Percentiles rank a stretch among this genome's conserved stretches.
These are phyloP conservation scores for Suhomyces sp. DNA, from an alignment of 805 yeast species.

Conservation along the genomic window DNA sequence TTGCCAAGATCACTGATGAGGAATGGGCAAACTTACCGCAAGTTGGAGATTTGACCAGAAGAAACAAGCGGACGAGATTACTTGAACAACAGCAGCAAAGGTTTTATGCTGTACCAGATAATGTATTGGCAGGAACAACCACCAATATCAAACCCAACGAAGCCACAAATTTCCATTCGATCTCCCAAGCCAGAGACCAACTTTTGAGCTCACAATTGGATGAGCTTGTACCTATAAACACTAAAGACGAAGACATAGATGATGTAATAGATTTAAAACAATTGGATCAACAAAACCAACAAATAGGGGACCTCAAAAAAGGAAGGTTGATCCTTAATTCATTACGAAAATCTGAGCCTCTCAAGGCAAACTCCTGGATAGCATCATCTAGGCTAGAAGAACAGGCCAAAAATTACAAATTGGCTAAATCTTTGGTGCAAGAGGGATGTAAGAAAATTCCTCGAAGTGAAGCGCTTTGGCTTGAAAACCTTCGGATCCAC, in stretches of 20 bases:
- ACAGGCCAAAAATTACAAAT: slow-evolving; percentile 50
- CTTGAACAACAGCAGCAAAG: slow-evolving; percentile 63
- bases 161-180: slow-evolving; percentile 48
- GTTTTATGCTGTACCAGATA: slow-evolving; percentile 82
- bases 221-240: slow-evolving; percentile 25
- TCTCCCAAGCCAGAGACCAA: slow-evolving; percentile 64
- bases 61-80: slow-evolving; percentile 69
- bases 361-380: slow-evolving; percentile 78
- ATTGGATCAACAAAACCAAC: slow-evolving; percentile 16
- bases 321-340: slow-evolving; percentile 64
- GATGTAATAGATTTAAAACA: slow-evolving; percentile 6
- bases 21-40: slow-evolving; percentile 87
- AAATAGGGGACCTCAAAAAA: slow-evolving; percentile 57
- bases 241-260: slow-evolving; percentile 19
- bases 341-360: slow-evolving; percentile 69
- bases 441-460: slow-evolving; percentile 77
- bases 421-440: slow-evolving; percentile 61
- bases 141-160: slow-evolving; percentile 29
- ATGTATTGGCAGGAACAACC: slow-evolving; percentile 42
- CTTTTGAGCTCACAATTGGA: slow-evolving; percentile 58
- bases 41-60: slow-evolving; percentile 80
- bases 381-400: slow-evolving; percentile 81
- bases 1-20: slow-evolving; percentile 57
- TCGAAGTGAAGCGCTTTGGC: slow-evolving; percentile 72
- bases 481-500: slow-evolving; percentile 71